Base-by-base conservation (phyloP, 805 yeast genomes). In the Yarrowia sp. region DNA sequence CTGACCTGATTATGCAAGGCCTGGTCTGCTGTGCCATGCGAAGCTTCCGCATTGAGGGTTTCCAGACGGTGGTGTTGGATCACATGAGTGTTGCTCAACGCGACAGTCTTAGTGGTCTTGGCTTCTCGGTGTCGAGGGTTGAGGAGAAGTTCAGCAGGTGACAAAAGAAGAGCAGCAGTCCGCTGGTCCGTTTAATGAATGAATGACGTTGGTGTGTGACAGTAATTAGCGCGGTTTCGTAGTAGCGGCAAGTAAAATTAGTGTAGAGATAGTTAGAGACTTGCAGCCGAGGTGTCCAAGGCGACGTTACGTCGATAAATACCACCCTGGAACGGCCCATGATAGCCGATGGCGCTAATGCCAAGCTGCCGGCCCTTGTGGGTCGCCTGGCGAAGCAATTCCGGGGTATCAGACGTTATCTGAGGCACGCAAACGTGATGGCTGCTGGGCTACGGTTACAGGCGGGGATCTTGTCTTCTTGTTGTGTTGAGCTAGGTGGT, bases 1-100 rank as follows among this genome's bases (percentile, higher is more conserved):
- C 38, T 21, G 55, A 47, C 12, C 12, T 47, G 38, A 32, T 47
- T 3, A 47, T 47, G 55, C 55, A 47, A n/a, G 55, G 55, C 13
- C 27, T 47, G 18, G 55, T 47, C 6, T 47, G 55, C 9, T 47
- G 55, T 19, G 55, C 38, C 18, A 47, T 47, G 55, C 31, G 55
- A 6, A 31, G 38, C 9, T 47, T 47, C 27, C 36, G 55, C 8
- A 31, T 47, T 14, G 55, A 47, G 38, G 55, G 55, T 3, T 47
- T 47, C 9, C 38, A 47, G 38, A 47, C 55, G 25, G 55, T 47
- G 27, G 55, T 47, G 4, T n/a, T 47, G 55, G 55, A 47, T 21
- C 55, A 47, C 38, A 47, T 47, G 55, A 47, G 55, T 47, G 38
- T 47, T 1, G 55, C 55, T n/a, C 55, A 47, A 10, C 25, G 55